Percentiles rank a stretch among this genome's conserved stretches.
Conservation (phyloP, 257 asterid species). For the Capsicum rhomboideum region DNA sequence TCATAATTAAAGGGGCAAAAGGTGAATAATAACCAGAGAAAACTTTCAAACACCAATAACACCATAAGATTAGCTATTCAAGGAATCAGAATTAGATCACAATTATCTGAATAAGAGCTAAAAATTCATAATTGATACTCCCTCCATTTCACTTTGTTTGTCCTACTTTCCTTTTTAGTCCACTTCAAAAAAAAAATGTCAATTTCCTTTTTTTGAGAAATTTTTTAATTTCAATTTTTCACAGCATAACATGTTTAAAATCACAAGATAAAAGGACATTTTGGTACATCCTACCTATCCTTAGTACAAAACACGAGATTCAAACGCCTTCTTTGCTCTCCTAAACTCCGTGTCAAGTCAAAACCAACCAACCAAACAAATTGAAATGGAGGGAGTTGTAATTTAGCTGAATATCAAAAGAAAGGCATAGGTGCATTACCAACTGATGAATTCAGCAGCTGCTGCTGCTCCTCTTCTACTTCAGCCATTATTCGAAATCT, state of each 20-base stretch:
- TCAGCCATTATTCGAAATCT: slow-evolving; percentile 37
- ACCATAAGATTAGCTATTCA: neutral
- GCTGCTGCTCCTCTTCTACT: slow-evolving; percentile 27
- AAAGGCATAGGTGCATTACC: slow-evolving; percentile 28
- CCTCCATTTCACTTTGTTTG: no score
- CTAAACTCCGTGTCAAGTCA: no score
- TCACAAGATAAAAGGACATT: no score
- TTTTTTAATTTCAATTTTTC: no score
- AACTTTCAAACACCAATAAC: neutral
- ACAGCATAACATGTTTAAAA: no score
- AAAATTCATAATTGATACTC: neutral
- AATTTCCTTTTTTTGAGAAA: no score
- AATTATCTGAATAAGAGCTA: neutral
- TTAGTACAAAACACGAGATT: no score
- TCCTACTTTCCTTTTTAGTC: no score
- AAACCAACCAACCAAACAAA: no score
- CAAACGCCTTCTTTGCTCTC: no score
- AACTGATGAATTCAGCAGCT: slow-evolving; percentile 18
- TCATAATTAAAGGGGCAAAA: neutral
- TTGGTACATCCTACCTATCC: no score
- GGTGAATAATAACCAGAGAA: neutral
- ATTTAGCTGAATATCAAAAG: neutral
- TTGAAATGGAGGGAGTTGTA: neutral
- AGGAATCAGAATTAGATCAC: neutral
- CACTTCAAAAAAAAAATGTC: no score